These are phyloP conservation scores for Stygiomarasmius scandens DNA, from an alignment of 1,284 basidiomycete species.

Conservation along the genomic window DNA sequence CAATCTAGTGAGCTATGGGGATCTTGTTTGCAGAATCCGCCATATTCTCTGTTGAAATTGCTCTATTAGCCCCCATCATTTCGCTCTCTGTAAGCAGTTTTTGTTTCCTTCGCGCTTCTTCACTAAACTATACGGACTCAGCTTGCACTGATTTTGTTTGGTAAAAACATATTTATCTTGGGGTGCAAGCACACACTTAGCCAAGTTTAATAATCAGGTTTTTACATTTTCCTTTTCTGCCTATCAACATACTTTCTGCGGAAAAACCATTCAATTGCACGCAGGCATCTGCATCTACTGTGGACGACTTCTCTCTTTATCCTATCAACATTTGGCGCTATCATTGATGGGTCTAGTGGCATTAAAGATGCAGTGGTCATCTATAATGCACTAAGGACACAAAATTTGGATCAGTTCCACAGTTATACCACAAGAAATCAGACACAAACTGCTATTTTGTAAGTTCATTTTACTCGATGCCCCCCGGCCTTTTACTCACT, in stretches of 20 bases:
- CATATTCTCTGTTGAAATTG: too few species aligned
- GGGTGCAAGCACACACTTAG: too few species aligned
- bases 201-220: neutral
- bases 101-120: too few species aligned
- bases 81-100: too few species aligned
- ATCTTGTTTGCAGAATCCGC: too few species aligned
- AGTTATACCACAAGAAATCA: neutral
- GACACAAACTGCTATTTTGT: neutral
- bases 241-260: neutral
- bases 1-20: too few species aligned
- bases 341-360: neutral
- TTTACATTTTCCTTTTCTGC: constrained; percentile 6
- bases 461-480: neutral
- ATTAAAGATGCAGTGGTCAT: neutral
- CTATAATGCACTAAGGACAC: neutral
- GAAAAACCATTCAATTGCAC: neutral
- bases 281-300: neutral
- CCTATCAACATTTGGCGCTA: neutral
- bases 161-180: too few species aligned
- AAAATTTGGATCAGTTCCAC: neutral
- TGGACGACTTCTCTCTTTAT: constrained; percentile 4
- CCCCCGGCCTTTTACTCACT: neutral
- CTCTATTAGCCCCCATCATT: too few species aligned
- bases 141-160: too few species aligned
- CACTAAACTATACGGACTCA: too few species aligned